Base-by-base conservation (phyloP, 352 stramenopile genomes). In the Phytophthora litchii region DNA sequence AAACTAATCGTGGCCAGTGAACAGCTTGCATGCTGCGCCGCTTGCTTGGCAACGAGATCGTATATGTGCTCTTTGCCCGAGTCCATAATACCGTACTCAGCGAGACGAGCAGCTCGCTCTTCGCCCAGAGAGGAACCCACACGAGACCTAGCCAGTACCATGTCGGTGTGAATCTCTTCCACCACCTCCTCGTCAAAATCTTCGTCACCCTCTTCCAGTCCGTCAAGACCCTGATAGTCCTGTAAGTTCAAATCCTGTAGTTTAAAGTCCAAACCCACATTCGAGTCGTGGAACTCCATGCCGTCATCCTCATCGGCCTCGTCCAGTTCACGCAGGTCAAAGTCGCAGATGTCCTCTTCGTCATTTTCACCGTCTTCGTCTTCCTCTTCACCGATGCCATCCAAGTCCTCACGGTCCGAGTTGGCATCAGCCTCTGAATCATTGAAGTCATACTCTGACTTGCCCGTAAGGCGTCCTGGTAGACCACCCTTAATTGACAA, bases 1-100 rank as follows among this genome's bases (percentile, higher is more conserved):
- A 90, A 90, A 46, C 80, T 82, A 20, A 90, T 80, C 14, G 78
- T 77, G 3, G 76, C 63, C n/a, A 90, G 53, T 5, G 64, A 71
- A 50, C 80, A 88, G 49, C 62, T 66, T 19, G 80, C 35, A 41
- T 74, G 62, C 47, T 87, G 76, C 1, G 80, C 80, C 6, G 76
- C 78, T 35, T 87, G 76, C 23, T 78, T 79, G 11, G 76, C 78
- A 20, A 90, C 83, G 3, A 79, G 64, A 16, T 85, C 76, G 44
- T 80, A 85, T 34, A 76, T 76, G 47, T 73, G 52, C 31, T 85
- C 76, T 38, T 75, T 76, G 14, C 48, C 61, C 17, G 76, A 85
- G 41, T 88, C 78, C 58, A 90, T 66, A 43, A 90, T 75, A 14
- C 70, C 75, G 36, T 88, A 90, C 17, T 77, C 73, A 12, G 63